phyloP scores from a whole-genome alignment of 257 asterid species.

The Nicotiana undulata region DNA sequence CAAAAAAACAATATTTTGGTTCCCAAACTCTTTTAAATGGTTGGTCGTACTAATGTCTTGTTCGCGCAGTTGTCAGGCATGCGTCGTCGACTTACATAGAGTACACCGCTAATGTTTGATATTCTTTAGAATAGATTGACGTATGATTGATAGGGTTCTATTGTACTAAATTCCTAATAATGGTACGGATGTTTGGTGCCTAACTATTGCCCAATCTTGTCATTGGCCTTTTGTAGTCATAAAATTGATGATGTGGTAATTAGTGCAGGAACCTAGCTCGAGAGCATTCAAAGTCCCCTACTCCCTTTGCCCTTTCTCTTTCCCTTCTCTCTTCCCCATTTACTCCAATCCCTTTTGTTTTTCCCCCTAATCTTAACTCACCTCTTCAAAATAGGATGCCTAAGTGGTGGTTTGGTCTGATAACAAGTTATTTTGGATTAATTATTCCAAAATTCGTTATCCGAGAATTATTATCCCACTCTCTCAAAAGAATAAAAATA shows the following conservation, averaged over 20 bases:
- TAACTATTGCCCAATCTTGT: not conserved
- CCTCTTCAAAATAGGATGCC: not conserved
- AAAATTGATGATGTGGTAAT: not conserved
- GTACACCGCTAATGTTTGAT: not conserved
- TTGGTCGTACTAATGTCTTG: too few relatives aligned
- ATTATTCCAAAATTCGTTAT: too few relatives aligned
- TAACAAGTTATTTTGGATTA: too few relatives aligned
- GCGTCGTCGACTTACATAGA: not conserved
- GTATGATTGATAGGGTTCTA: not conserved
- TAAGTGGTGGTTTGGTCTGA: accelerated
- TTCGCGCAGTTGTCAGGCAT: not conserved
- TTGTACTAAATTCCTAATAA: not conserved
- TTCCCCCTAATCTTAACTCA: not conserved
- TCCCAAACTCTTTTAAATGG: too few relatives aligned
- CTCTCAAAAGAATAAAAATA: too few relatives aligned
- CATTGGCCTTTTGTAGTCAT: not conserved
- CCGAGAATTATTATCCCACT: too few relatives aligned
- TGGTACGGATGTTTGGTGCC: not conserved
- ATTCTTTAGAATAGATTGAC: not conserved
- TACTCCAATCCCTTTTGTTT: not conserved
- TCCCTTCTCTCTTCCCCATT: not conserved
- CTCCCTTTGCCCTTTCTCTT: not conserved
- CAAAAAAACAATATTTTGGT: too few relatives aligned
- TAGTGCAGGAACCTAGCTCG: not conserved
- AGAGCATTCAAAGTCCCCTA: not conserved